Evolutionary conservation across 495 filamentous ascomycete genomes (phyloP), one percentile per base, ranked within the genome.

Genomic region (Aspergillus funiculosus): DNA sequence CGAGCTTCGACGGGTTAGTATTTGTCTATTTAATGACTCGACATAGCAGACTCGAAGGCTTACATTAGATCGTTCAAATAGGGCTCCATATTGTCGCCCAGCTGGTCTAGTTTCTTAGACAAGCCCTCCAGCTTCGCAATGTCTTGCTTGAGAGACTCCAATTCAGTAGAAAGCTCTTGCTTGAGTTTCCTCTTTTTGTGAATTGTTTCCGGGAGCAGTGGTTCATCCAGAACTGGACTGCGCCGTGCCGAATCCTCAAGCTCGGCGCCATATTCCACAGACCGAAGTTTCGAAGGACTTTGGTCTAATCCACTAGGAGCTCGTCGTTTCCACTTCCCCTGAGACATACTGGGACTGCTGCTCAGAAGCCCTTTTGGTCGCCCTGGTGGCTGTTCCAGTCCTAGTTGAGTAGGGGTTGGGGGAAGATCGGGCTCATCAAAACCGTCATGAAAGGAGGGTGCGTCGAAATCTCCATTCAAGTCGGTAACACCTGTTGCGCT

Each of bases 401-500:
- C 78, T 28, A 72, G 53, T 44, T 82, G 74, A 22, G 78, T 79
- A 14, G 83, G 83, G 3, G 83, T 87, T 7, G 82, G 82, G 6
- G 84, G 85, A 17, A 89, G 67, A 26, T 85, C 81, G 6, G 82
- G 83, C 51, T 89, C 83, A 13, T 70, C 67, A 18, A 66, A 43
- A 9, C 64, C 70, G 0, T 67, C 68, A 4, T 58, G 60, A 31
- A 67, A 57, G 6, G 69, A 62, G 17, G 61, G 62, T 34, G 36
- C 39, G 15, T 53, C 58, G 6, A 57, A 26, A 15, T 58, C 57
- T 7, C 40, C 21, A 14, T 52, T 45, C 27, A 52, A 17, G 32
- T 58, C 52, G 13, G 43, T n/a, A 27, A 54, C 58, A 34, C 46
- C 53, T 15, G 64, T 67, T 13, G 56, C 66, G 24, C 58, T 63